These are phyloP conservation scores for Melanopsichium pennsylvanicum DNA, from an alignment of 1,284 basidiomycete genomes.

Conservation along the genomic window DNA sequence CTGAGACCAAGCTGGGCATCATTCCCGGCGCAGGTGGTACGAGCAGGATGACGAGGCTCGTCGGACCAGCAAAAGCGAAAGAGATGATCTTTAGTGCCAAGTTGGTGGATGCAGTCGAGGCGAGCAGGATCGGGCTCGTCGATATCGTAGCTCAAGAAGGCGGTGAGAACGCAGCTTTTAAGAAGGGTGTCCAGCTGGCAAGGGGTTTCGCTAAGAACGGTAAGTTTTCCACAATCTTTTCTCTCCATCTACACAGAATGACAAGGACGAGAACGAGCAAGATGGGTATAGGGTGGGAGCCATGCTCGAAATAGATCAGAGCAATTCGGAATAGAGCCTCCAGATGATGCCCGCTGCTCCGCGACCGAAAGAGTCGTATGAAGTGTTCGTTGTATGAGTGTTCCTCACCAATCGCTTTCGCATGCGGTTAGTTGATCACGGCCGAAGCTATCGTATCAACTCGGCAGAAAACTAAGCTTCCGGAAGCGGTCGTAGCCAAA, in stretches of 20 bases:
- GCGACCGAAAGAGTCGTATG: constrained; percentile 6
- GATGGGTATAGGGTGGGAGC: too few species aligned
- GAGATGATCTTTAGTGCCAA: constrained; percentile 84
- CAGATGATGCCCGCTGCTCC: not conserved
- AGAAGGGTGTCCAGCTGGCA: constrained; percentile 29
- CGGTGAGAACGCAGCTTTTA: constrained; percentile 15
- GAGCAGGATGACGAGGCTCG: constrained; percentile 80
- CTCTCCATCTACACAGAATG: not conserved
- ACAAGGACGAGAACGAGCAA: too few species aligned
- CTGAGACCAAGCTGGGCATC: constrained; percentile 85
- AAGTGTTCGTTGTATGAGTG: not conserved
- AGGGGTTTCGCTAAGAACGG: constrained; percentile 71
- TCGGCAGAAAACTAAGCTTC: not conserved
- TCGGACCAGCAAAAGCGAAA: constrained; percentile 84
- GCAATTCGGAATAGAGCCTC: constrained; percentile 3
- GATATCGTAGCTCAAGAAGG: constrained; percentile 75
- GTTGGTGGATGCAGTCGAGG: constrained; percentile 74
- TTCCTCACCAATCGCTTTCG: too few species aligned
- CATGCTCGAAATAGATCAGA: constrained; percentile 4
- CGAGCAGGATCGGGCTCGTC: constrained; percentile 78
- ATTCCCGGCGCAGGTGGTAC: constrained; percentile 80
- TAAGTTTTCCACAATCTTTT: constrained; percentile 63
- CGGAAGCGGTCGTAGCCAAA: constrained; percentile 7
- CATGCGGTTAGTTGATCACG: constrained; percentile 3
- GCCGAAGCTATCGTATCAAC: not conserved